These are phyloP conservation scores for Rhizopus stolonifer DNA, from an alignment of 371 early-diverging fungal genomes.

Conservation along the genomic window DNA sequence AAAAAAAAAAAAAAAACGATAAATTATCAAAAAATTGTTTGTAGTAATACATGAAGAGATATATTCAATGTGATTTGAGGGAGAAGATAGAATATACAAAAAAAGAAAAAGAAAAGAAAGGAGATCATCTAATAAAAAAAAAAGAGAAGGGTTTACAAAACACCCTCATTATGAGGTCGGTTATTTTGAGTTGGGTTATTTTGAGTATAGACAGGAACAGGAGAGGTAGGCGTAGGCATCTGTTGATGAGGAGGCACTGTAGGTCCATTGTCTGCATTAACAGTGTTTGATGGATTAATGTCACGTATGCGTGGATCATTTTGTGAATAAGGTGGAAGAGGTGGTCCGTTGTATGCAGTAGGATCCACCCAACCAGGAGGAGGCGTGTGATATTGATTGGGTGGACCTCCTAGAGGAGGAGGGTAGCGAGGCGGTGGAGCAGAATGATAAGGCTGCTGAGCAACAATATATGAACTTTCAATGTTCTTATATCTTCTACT, in stretches of 20 bases:
- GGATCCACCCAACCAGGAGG: conserved; percentile 56
- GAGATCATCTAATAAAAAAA: background rate
- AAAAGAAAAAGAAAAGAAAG: background rate
- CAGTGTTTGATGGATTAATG: conserved; percentile 16
- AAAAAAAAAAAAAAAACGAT: no score
- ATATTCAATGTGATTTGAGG: no score
- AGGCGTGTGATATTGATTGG: conserved; percentile 16
- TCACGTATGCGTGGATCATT: conserved; percentile 6
- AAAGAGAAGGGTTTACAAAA: background rate
- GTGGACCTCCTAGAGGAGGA: conserved; percentile 10
- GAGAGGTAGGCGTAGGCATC: background rate
- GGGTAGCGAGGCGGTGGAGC: conserved; percentile 25
- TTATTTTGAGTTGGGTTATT: background rate
- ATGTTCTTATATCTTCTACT: conserved; percentile 25
- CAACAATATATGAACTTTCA: conserved; percentile 21
- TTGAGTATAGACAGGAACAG: background rate
- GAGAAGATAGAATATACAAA: background rate
- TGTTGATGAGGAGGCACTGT: background rate
- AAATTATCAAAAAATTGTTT: no score
- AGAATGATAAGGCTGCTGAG: conserved; percentile 11
- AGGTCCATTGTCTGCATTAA: conserved; percentile 10
- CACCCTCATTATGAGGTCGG: background rate
- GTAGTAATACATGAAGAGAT: no score
- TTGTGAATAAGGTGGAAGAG: conserved; percentile 22
- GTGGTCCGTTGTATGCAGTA: conserved; percentile 49